These are phyloP conservation scores for Chamaecyparis obtusa DNA, from an alignment of 75 land plant genomes.

Conservation along the genomic window DNA sequence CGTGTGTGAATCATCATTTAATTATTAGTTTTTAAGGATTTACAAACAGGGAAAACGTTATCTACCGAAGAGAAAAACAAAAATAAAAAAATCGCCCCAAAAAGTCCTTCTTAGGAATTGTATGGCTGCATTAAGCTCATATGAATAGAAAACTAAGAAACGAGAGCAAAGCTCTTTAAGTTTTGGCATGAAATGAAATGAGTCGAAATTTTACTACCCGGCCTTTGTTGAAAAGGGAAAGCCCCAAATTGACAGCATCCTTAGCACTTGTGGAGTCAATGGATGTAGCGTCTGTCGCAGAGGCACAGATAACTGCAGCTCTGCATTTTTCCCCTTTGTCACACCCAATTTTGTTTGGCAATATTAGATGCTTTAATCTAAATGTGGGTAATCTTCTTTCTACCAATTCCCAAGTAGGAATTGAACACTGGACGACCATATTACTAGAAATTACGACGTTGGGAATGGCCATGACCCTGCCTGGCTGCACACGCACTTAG, in stretches of 20 bases:
- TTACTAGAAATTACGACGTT: not conserved
- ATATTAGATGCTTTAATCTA: not conserved
- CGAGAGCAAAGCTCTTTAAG: not conserved
- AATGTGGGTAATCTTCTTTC: slow-evolving; percentile 1
- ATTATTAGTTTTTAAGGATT: not conserved
- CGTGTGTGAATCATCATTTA: no score
- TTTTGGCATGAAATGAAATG: not conserved
- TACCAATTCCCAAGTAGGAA: not conserved
- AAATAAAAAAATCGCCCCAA: not conserved
- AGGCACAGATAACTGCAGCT: not conserved
- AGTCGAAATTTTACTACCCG: slow-evolving; percentile 39
- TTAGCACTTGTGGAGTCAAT: slow-evolving; percentile 40
- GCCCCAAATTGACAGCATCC: slow-evolving; percentile 73
- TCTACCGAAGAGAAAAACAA: not conserved
- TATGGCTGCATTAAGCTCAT: not conserved
- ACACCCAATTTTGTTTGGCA: not conserved
- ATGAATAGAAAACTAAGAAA: not conserved
- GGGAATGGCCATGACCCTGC: not conserved
- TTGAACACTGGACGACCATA: not conserved
- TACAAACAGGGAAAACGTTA: not conserved
- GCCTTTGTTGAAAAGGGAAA: slow-evolving; percentile 82
- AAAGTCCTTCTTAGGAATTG: not conserved
- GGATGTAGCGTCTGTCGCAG: slow-evolving; percentile 12
- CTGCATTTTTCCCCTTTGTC: not conserved
- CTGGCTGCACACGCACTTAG: not conserved